Percentiles rank a stretch among this genome's conserved stretches.
These are phyloP conservation scores for Claviceps digitariae DNA, from an alignment of 2,329 filamentous ascomycete genomes.

Conservation along the genomic window DNA sequence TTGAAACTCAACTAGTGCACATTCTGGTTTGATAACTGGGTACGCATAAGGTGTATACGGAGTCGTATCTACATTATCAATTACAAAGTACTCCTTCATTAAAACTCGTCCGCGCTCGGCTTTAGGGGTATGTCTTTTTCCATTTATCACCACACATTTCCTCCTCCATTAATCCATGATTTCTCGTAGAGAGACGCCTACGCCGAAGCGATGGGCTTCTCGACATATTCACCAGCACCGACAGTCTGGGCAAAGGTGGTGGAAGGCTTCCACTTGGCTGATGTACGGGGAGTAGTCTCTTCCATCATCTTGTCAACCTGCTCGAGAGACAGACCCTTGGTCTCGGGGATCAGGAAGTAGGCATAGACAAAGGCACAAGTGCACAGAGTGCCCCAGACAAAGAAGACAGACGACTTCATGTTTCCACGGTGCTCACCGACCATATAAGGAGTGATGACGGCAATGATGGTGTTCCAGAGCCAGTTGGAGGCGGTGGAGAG, in stretches of 20 bases:
- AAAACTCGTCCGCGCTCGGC: neutral
- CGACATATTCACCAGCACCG: constrained; percentile 17
- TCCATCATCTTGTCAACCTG: constrained; percentile 83
- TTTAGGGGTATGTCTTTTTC: constrained; percentile 1
- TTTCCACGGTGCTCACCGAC: constrained; percentile 48
- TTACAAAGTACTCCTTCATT: neutral
- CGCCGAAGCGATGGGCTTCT: constrained; percentile 13
- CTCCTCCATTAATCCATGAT: neutral
- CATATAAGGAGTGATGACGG: constrained; percentile 63
- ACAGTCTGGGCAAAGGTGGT: constrained; percentile 48
- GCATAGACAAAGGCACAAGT: constrained; percentile 45
- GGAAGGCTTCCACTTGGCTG: constrained; percentile 60
- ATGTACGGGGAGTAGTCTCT: constrained; percentile 66
- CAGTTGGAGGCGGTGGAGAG: constrained; percentile 83
- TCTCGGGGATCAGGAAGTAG: constrained; percentile 63
- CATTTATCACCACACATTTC: neutral
- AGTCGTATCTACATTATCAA: neutral
- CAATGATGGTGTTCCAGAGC: constrained; percentile 69
- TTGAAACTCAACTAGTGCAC: too few species aligned
- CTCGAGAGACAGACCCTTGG: constrained; percentile 64
- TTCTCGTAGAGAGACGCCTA: neutral
- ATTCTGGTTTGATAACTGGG: neutral
- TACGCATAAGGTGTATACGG: neutral
- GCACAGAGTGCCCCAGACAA: constrained; percentile 61
- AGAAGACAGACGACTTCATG: constrained; percentile 58